Base-by-base conservation (phyloP, 2,329 filamentous ascomycete species). In the Penicillium nordicum region DNA sequence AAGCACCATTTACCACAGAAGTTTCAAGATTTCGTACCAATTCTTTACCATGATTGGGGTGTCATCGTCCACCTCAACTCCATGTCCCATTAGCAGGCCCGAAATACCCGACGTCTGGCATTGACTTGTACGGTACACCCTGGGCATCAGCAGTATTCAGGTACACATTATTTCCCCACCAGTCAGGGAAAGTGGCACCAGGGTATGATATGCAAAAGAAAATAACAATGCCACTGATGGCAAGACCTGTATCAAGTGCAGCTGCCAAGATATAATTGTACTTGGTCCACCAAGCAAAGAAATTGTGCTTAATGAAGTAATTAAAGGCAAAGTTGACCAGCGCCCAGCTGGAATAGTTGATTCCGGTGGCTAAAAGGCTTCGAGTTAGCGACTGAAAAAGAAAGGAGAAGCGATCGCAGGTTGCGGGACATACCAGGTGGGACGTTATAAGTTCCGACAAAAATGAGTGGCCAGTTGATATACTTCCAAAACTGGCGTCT, bases 261-360 rank as follows among this genome's bases (percentile, higher is more conserved):
- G 73, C 71, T 4, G 74, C 72, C 5, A 77, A 64, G n/a, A 78
- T 67, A 57, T 76, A 76, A 58, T 77, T 77, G 58, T 77, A 77
- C 62, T 76, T 76, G 6, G 71, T 67, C 69, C 76, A 78, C 74
- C 75, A 78, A 38, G 64, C 59, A 30, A 79, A 80, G 57, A 55
- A 68, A 4, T 56, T 60, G 6, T 61, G 59, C 30, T 87, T 85
- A 67, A 95, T 82, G n/a, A 50, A 41, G 34, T 29, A 21, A 21
- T 37, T 32, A 23, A 52, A 52, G 58, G 88, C 73, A 70, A 88
- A 95, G 36, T 74, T 74, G 42, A 73, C 69, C 14, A 73, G 57
- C 4, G 66, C 69, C 69, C 69, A 72, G 53, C 67, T 69, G n/a
- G 70, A 71, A 50, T 72, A 72, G 47, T 71, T 72, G 45, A 73